Base-by-base conservation (phyloP, 1,284 basidiomycete genomes). In the Rhodotorula sp. region DNA sequence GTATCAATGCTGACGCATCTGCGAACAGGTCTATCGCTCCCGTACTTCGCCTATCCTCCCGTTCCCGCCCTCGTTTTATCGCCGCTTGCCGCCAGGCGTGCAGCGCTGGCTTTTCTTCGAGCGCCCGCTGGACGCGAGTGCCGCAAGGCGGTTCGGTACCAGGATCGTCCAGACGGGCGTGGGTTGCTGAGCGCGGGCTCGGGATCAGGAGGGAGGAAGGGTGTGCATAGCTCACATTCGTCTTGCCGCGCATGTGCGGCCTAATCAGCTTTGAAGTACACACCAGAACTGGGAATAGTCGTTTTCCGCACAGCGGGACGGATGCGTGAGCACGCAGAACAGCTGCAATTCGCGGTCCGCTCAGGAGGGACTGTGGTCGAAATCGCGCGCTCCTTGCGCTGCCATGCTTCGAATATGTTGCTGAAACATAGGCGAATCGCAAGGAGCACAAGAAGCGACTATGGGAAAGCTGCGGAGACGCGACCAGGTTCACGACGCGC, bases 31-130 rank as follows among this genome's bases (percentile, higher is more conserved):
- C 21, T 74, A 74, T 63, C 66, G 68, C 44, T 41, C 66, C n/a
- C 82, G 83, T 59, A 91, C 90, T 9, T 88, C 87, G 17, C 85
- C 91, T 60, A 80, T 91, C 58, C 81, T 91, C 55, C 90, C 89
- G 1, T 76, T 91, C 36, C 89, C 89, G 1, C 87, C 87, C 0
- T 68, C 79, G 0, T 12, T 91, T 9, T 91, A 91, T 79, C 80
- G 80, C 39, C 84, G 80, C 3, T 77, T 91, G 12, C 90, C 90
- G 0, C 73, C 70, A 22, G 81, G 83, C 69, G 41, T 90, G 69
- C 91, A 91, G 82, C 81, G 81, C 67, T 87, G 85, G 8, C 27
- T 90, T 12, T 78, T 91, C 64, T 77, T 90, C 48, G 90, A 91
- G 75, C 86, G 88, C 72, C 85, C 87, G 71, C 90, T 87, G 80